These are phyloP conservation scores for Sanguinoderma infundibulare DNA, from an alignment of 1,284 basidiomycete species.

Conservation along the genomic window DNA sequence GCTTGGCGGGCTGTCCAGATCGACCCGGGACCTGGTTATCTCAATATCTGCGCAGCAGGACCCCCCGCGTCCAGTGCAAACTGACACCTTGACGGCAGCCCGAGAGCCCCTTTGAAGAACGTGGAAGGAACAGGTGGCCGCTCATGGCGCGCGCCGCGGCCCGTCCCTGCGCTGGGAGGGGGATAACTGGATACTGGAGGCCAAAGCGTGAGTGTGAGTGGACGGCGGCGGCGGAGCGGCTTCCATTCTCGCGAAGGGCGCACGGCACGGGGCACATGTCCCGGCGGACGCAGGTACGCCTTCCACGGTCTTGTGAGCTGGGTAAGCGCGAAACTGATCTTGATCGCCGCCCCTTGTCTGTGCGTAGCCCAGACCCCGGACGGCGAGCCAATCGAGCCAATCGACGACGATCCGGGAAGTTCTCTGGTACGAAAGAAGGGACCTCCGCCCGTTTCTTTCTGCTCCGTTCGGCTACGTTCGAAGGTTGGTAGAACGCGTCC, in stretches of 20 bases:
- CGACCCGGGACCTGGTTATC: constrained; percentile 5
- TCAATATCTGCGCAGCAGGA: background rate
- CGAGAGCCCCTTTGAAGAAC: background rate
- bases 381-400: constrained; percentile 1
- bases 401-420: constrained; percentile 11
- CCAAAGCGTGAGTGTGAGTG: background rate
- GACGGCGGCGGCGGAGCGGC: constrained; percentile 4
- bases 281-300: constrained; percentile 16
- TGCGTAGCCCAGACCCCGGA: background rate
- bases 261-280: constrained; percentile 8
- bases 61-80: background rate
- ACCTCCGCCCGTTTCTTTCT: background rate
- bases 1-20: background rate
- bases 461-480: background rate
- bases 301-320: constrained; percentile 26
- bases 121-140: background rate
- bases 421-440: background rate
- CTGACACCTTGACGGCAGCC: background rate
- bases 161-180: constrained; percentile 3
- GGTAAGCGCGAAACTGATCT: constrained; percentile 9
- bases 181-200: constrained; percentile 13
- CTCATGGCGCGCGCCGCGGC: background rate
- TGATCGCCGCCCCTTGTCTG: constrained; percentile 18
- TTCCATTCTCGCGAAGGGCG: constrained; percentile 22
- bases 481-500: constrained; percentile 12